These are phyloP conservation scores for Linderniella brevidens DNA, from an alignment of 257 asterid genomes.

Conservation along the genomic window DNA sequence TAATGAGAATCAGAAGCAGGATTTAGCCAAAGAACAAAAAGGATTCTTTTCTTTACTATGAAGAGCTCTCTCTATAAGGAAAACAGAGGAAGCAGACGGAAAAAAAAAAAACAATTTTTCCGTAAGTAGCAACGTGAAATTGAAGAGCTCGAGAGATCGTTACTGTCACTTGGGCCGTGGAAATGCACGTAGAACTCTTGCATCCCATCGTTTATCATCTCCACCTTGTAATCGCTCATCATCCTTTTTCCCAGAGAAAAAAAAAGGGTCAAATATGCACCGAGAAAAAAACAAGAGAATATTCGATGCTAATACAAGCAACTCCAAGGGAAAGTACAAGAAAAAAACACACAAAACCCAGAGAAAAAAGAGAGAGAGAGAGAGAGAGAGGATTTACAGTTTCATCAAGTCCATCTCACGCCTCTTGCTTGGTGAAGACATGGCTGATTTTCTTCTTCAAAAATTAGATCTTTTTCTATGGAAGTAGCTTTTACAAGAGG, in stretches of 20 bases:
- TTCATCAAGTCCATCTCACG: constrained; percentile 98
- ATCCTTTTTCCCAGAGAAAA: constrained; percentile 35
- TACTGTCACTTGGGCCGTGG: constrained; percentile 87
- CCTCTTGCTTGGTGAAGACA: constrained; percentile 99
- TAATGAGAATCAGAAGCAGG: no score
- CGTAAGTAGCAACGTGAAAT: constrained; percentile 7
- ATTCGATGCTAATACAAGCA: constrained; percentile 6
- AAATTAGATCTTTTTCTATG: background rate
- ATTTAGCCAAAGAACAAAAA: no score
- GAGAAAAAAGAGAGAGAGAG: constrained; percentile 5
- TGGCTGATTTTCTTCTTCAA: constrained; percentile 12
- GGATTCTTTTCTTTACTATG: no score
- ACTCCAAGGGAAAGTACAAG: background rate
- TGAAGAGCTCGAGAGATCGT: constrained; percentile 12
- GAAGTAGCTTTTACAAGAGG: no score
- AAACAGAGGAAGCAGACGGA: no score
- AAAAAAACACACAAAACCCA: background rate
- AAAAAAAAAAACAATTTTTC: background rate
- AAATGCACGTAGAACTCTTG: constrained; percentile 84
- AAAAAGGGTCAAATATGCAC: constrained; percentile 1
- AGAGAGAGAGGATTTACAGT: constrained; percentile 44
- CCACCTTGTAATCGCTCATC: constrained; percentile 98
- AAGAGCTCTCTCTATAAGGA: no score
- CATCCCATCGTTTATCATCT: constrained; percentile 84
- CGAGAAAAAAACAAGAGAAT: no score